phyloP scores from a whole-genome alignment of 495 filamentous ascomycete genomes.

The Daldinia childiae region DNA sequence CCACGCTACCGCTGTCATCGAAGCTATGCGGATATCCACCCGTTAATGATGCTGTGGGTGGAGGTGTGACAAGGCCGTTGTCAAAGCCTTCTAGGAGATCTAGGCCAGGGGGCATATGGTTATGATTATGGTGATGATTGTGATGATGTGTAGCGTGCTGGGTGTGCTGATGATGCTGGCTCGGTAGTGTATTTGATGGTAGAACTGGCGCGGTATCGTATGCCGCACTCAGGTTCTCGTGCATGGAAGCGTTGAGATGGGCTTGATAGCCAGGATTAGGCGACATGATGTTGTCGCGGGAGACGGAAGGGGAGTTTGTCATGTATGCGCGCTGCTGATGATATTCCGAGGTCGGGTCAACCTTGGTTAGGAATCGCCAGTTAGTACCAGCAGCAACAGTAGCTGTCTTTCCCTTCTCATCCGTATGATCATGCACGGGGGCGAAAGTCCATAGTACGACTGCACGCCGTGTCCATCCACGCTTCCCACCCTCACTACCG shows the following conservation, averaged over 20 bases:
- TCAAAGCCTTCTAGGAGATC: conserved; percentile 48
- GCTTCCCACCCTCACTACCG: conserved; percentile 21
- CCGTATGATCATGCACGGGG: conserved; percentile 52
- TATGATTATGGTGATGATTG: not conserved
- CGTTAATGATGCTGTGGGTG: conserved; percentile 47
- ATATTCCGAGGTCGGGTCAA: conserved; percentile 56
- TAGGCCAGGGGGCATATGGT: conserved; percentile 36
- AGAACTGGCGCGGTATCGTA: conserved; percentile 42
- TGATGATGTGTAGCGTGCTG: conserved; percentile 15
- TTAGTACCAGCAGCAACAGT: conserved; percentile 47
- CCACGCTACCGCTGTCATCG: conserved; percentile 23
- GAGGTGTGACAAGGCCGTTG: conserved; percentile 52
- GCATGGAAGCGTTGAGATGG: conserved; percentile 54
- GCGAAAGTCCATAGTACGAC: conserved; percentile 61
- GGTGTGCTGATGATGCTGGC: conserved; percentile 25
- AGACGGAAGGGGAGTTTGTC: conserved; percentile 36
- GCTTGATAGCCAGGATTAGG: conserved; percentile 55
- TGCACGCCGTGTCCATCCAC: conserved; percentile 54
- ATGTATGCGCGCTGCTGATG: conserved; percentile 57
- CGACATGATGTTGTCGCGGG: conserved; percentile 54
- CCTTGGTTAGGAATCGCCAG: conserved; percentile 59
- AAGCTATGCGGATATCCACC: conserved; percentile 45
- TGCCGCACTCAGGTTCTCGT: conserved; percentile 55
- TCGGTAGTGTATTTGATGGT: conserved; percentile 18
- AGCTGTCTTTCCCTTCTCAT: conserved; percentile 47